Base-by-base conservation (phyloP, 768 basidiomycete species). In the Mycena chlorophos region DNA sequence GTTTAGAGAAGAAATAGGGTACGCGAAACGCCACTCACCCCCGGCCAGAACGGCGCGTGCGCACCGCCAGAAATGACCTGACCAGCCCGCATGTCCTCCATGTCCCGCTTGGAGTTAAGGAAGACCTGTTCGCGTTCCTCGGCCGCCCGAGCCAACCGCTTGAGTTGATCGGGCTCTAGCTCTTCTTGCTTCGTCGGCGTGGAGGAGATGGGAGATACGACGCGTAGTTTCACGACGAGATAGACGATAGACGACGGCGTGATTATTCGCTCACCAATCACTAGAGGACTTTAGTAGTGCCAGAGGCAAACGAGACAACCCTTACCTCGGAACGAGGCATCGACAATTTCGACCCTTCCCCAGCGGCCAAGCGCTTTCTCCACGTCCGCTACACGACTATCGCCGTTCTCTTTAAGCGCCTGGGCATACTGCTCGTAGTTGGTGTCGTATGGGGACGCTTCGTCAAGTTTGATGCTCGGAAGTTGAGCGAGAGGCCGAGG, bases 31-130 rank as follows among this genome's bases (percentile, higher is more conserved):
- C n/a, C n/a, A 75, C 88, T 40, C 64, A 95, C 94, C 56, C 79
- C 83, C 53, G 96, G 94, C 94, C 94, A 98, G 65, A 83, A 80
- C 4, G 96, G 96, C 5, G 95, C 91, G 68, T 99, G 95, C n/a
- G 89, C 94, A 25, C 79, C 83, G 49, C 74, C 74, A 10, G 73
- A 61, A 48, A 70, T 60, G n/a, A 65, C 66, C 25, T 73, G 73
- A n/a, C 75, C 70, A 0, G 70, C 63, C 16, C 71, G 64, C 19
- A 85, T 59, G 49, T 87, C 85, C 62, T 91, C 91, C 0, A 79
- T 75, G 3, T 88, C 86, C 28, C 78, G 78, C 20, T 83, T 77
- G 28, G 80, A 78, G 19, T 71, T 73, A 43, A 95, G 75, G 71
- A 94, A 91, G 57, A 84, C 79, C 45, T 87, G 79, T 49, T 92